Conservation (phyloP, 371 early-diverging fungal species). For the Mortierella sp. region DNA sequence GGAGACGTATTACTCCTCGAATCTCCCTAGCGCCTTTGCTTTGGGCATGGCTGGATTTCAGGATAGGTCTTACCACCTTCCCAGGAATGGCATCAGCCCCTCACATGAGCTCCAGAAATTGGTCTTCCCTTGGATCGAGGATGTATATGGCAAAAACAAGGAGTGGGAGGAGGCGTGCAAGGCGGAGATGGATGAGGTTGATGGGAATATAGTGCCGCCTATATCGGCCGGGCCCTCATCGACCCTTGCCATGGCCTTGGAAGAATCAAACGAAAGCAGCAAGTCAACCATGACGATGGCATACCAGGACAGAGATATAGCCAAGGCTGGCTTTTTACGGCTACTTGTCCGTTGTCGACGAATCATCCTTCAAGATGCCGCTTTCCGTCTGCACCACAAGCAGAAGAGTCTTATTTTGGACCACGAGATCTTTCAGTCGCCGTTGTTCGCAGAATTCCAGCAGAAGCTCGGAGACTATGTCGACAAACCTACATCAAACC, state of each 20-base stretch:
- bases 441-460: slow-evolving; percentile 11
- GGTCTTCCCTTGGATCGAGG: slow-evolving; percentile 32
- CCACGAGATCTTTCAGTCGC: slow-evolving; percentile 18
- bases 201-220: background rate
- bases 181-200: slow-evolving; percentile 13
- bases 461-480: background rate
- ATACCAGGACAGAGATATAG: slow-evolving; percentile 1
- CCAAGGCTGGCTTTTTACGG: slow-evolving; percentile 20
- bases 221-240: background rate
- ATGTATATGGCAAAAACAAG: slow-evolving; percentile 8
- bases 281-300: background rate
- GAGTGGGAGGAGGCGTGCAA: slow-evolving; percentile 1
- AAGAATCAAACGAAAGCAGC: background rate
- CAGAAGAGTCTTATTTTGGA: slow-evolving; percentile 15
- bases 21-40: slow-evolving; percentile 1
- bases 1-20: slow-evolving; percentile 13
- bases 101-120: background rate
- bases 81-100: slow-evolving; percentile 3
- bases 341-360: slow-evolving; percentile 19
- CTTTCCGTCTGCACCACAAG: slow-evolving; percentile 1
- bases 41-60: slow-evolving; percentile 23
- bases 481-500: background rate
- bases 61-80: background rate
- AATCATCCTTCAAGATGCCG: slow-evolving; percentile 29
- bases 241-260: background rate